Evolutionary conservation across 202 grass and related monocot species (phyloP), one percentile per base, ranked within the genome.

Genomic region (Panicum virgatum): DNA sequence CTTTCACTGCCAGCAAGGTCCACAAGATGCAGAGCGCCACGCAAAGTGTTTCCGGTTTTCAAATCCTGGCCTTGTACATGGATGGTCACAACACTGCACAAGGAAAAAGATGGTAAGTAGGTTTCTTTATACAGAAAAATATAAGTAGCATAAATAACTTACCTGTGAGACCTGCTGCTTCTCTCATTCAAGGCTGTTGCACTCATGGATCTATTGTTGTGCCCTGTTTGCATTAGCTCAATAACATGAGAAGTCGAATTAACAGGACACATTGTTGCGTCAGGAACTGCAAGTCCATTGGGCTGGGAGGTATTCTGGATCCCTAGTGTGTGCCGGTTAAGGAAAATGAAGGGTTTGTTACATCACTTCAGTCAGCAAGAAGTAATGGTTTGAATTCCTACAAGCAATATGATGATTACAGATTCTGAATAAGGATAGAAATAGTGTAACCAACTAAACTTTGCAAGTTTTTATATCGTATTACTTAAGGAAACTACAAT

Each of bases 1-100:
- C 94, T 89, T 82, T 97, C 94, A 64, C 92, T 97, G 66, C 94
- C 94, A 70, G 94, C 94, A 85, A 97, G 92, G 78, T 97, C 94
- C 50, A 97, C 94, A 71, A 97, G 80, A 82, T 97, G 92, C 71
- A 97, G 86, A 61, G 90, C 85, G 7, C 92, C 90, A 72, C 80
- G 92, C 71, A 94, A 87, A 80, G 53, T 87, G 77, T 93, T 84
- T 29, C 72, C 68, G 1, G 83, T 90, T 77, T 92, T 97, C 42
- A 92, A 72, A 88, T 97, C 94, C 53, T 90, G 52, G 22, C 92
- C 94, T 65, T 80, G 77, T 36, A 92, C 88, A 92, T 97, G 94
- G 83, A 97, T 85, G 10, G 92, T 94, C 74, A 97, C 84, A 85
- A 97, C 91, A 77, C 94, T 97, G 73, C 82, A 52, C 18, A 72